Conservation (phyloP, 2,329 filamentous ascomycete genomes). For the Sclerotinia spermophila region DNA sequence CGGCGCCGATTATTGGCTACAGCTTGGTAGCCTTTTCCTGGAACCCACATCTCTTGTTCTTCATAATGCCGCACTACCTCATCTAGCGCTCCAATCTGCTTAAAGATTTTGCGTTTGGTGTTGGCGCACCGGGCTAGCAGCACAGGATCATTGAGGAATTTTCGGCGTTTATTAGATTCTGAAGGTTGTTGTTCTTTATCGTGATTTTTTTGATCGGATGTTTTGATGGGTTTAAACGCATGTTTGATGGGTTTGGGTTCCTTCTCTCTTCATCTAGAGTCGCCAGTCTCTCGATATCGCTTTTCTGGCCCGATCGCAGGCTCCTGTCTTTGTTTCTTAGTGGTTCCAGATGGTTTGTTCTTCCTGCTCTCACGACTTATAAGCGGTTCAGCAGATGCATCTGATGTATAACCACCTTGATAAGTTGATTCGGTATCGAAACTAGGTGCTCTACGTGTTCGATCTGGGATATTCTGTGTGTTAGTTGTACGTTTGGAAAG, state of each 20-base stretch:
- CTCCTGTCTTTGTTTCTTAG: not conserved
- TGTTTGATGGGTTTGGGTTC: not conserved
- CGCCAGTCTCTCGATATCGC: not conserved
- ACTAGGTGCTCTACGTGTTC: not conserved
- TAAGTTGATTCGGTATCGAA: not conserved
- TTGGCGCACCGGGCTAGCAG: not conserved
- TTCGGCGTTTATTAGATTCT: not conserved
- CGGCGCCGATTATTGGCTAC: no score
- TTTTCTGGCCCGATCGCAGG: not conserved
- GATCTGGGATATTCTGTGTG: no score
- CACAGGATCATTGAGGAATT: not conserved
- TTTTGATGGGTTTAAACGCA: not conserved
- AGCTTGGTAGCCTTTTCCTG: no score
- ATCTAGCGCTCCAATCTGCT: rapidly evolving
- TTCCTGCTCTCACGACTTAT: not conserved
- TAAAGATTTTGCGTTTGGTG: rapidly evolving
- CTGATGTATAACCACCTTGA: not conserved
- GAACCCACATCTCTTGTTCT: no score
- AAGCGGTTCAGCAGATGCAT: not conserved
- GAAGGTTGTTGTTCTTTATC: not conserved
- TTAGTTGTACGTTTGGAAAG: no score
- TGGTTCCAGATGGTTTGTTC: not conserved
- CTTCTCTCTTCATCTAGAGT: not conserved
- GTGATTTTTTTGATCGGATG: not conserved
- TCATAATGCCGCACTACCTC: no score